Base-by-base conservation (phyloP, 2,329 filamentous ascomycete species). In the Daldinia eschscholtzii region DNA sequence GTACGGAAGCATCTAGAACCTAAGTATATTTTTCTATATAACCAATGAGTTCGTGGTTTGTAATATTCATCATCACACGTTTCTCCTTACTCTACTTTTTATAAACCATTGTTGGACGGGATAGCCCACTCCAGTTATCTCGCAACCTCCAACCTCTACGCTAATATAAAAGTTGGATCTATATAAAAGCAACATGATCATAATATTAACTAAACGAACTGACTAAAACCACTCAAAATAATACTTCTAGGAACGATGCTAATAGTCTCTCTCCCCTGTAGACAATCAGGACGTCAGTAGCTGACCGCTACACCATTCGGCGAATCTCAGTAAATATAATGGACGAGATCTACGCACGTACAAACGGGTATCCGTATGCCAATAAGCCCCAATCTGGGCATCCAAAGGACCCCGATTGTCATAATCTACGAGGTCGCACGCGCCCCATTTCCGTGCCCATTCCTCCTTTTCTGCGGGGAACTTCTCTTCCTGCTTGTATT, bases 391-490 rank as follows among this genome's bases (percentile, higher is more conserved):
- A 2, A 35, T 4, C 4, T n/a, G n/a, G 3, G 57, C 46, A 6
- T 57, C 63, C 2, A n/a, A 2, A 4, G 6, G 10, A 5, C 37
- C 15, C 15, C 60, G 42, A 39, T 20, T 5, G 13, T 4, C 10
- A n/a, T 65, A 68, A 15, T 70, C 52, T 1, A 68, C 58, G 2
- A 68, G 59, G 7, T 68, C 62, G 46, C 46, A 58, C 6, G 33
- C 39, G 0, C 41, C 65, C 62, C 58, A 68, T 23, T 23, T 28
- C 12, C 13, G 10, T 18, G 33, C 18, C 0, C 4, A 1, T 0
- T 26, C 26, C 30, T 53, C 37, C 18, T 55, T 37, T 35, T 68
- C 68, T 12, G 56, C 62, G 5, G 65, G 65, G 56, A 68, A 66
- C n/a, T 46, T 64, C 3, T 26, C 10, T 26, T 68, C 61, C 6